These are phyloP conservation scores for Carex arenaria DNA, from an alignment of 202 grass and related monocot species.

Conservation along the genomic window DNA sequence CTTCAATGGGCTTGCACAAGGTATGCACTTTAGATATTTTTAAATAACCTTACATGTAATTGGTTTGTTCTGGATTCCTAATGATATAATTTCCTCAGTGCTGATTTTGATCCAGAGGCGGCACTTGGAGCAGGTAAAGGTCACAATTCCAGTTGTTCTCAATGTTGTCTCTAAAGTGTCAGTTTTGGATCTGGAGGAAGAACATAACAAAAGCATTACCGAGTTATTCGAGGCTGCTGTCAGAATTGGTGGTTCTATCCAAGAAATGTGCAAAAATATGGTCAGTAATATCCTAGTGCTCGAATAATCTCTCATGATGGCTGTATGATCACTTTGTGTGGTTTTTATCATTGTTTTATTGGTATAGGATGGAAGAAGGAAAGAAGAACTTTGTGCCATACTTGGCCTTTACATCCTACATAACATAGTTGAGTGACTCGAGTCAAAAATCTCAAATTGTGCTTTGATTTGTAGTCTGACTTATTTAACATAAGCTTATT, in stretches of 20 bases:
- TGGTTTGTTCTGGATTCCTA: constrained; percentile 1
- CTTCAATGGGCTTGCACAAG: constrained; percentile 49
- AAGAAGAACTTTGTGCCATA: constrained; percentile 59
- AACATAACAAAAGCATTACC: constrained; percentile 36
- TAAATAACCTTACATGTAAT: not conserved
- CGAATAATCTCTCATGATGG: constrained; percentile 1
- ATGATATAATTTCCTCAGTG: constrained; percentile 38
- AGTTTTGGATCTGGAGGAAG: constrained; percentile 32
- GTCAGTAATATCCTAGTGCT: constrained; percentile 34
- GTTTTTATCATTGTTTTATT: constrained; percentile 31
- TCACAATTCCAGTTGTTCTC: constrained; percentile 66
- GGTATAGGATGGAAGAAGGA: constrained; percentile 42
- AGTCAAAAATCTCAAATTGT: constrained; percentile 16
- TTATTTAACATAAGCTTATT: constrained; percentile 14
- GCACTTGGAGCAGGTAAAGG: constrained; percentile 79
- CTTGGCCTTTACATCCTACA: constrained; percentile 83
- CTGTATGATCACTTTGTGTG: constrained; percentile 2
- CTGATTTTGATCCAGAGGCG: constrained; percentile 61
- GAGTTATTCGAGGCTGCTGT: constrained; percentile 58
- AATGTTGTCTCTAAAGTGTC: constrained; percentile 44
- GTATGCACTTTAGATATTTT: constrained; percentile 36
- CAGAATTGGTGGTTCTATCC: constrained; percentile 52
- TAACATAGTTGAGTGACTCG: constrained; percentile 58
- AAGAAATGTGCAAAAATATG: constrained; percentile 74
- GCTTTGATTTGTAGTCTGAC: constrained; percentile 14